Evolutionary conservation across 345 rosid genomes (phyloP), one percentile per base, ranked within the genome.

Genomic region (Crucihimalaya himalaica): DNA sequence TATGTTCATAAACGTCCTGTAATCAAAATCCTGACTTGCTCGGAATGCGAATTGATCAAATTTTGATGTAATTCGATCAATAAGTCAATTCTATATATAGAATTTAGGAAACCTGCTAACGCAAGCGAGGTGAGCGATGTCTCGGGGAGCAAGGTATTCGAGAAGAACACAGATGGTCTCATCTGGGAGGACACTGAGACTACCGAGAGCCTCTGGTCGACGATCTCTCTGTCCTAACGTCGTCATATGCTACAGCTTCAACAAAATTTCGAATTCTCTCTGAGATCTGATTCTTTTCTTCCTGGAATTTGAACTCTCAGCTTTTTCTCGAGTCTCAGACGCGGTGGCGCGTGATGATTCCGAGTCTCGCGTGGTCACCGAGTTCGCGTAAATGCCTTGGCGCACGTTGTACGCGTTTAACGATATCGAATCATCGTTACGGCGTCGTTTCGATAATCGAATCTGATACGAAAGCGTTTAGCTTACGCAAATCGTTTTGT

Each of bases 81-180:
- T n/a, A n/a, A 12, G 6, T 37, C 52, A 37, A 39, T 23, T 23
- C 25, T 23, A 34, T n/a, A 47, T 5, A 45, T 21, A 40, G 14
- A 11, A 47, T 46, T 62, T 2, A 45, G 60, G 34, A 37, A 46
- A 93, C 98, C 98, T 93, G 97, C 98, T 93, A 61, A 87, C 95
- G 66, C 98, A 88, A 70, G 97, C 78, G 71, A 91, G 84, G 40
- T 88, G 87, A 73, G 88, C 90, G 65, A 89, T 80, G 16, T 93
- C 97, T 19, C 86, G 88, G 39, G 91, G 94, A 74, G 82, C 40
- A 74, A 93, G 93, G 55, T 18, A 35, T 25, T 88, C 91, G 71
- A 93, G 69, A 71, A 89, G 82, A 35, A 86, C 40, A 57, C 89
- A 86, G 72, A 89, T 67, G 8, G 91, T 67, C 50, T 93, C 97